Evolutionary conservation across 345 rosid genomes (phyloP).

Genomic region (Sonneratia caseolaris): DNA sequence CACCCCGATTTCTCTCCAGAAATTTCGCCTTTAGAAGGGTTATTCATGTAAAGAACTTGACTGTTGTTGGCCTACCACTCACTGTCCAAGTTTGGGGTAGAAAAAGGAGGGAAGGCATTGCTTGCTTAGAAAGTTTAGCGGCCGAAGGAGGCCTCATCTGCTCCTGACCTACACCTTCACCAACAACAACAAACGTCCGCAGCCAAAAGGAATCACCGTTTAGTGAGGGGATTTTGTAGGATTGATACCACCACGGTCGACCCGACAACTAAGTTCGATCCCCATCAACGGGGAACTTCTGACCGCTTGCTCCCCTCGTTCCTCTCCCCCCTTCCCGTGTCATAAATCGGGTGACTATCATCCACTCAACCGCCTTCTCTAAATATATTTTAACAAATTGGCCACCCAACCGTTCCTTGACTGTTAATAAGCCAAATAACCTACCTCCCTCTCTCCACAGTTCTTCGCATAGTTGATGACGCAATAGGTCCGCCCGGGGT

Average conservation of each 20-base stretch:
- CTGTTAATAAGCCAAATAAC: neutral
- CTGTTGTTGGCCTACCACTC: slow-evolving; percentile 15
- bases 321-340: neutral
- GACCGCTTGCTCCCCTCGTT: slow-evolving; percentile 7
- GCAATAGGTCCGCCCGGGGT: neutral
- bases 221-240: too few species aligned
- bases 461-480: neutral
- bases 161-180: neutral
- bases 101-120: neutral
- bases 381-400: slow-evolving; percentile 10
- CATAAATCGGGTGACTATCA: neutral
- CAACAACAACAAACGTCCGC: neutral
- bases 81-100: slow-evolving; percentile 5
- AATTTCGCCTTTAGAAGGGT: too few species aligned
- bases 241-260: too few species aligned
- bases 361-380: slow-evolving; percentile 13
- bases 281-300: too few species aligned
- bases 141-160: neutral
- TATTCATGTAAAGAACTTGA: neutral
- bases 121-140: neutral
- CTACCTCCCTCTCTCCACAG: neutral
- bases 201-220: neutral
- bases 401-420: slow-evolving; percentile 8
- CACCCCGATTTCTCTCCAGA: too few species aligned
- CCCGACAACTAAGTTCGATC: too few species aligned